Base-by-base conservation (phyloP, 2,329 filamentous ascomycete species). In the Botrytis porri region DNA sequence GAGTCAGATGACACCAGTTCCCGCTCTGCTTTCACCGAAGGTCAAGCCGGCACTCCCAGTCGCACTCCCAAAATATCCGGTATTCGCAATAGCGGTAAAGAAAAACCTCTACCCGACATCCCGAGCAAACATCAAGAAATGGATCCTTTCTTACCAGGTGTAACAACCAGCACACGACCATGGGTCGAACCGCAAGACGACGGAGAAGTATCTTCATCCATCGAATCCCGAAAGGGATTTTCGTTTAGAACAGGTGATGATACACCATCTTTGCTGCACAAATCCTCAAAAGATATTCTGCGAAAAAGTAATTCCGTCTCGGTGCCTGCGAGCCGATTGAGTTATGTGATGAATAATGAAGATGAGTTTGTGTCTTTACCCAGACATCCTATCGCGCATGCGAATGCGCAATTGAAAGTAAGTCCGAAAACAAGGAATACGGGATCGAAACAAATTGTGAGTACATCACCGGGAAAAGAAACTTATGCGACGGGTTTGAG, bases 201-300 rank as follows among this genome's bases (percentile, higher is more conserved):
- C 25, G 39, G 43, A 20, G 32, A n/a, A n/a, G n/a, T 12, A 5
- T 39, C 51, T 29, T 29, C 39, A 2, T 61, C 35, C 10, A 14
- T 41, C 29, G 43, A 54, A 7, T 45, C 35, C n/a, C 75, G 51
- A 73, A 61, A 77, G 60, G 71, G 73, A 10, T 79, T 79, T 60
- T 80, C 78, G 22, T 80, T 78, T 29, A 70, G 73, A 14, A 74
- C 77, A 39, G 78, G 78, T 4, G 78, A 80, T 66, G 78, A 80
- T 48, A 64, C 35, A 7, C 70, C 70, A 1, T 69, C 51, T 4
- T 12, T 72, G 20, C 39, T 72, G 18, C 41, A 69, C 4, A 51
- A 72, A 25, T 37, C 41, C 2, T 69, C 63, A 12, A 41, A n/a
- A 41, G 41, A 43, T 18, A 12, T 16, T 16, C 12, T 61, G 22